These are phyloP conservation scores for Phytopythium ostracodes DNA, from an alignment of 352 stramenopile genomes.

Conservation along the genomic window DNA sequence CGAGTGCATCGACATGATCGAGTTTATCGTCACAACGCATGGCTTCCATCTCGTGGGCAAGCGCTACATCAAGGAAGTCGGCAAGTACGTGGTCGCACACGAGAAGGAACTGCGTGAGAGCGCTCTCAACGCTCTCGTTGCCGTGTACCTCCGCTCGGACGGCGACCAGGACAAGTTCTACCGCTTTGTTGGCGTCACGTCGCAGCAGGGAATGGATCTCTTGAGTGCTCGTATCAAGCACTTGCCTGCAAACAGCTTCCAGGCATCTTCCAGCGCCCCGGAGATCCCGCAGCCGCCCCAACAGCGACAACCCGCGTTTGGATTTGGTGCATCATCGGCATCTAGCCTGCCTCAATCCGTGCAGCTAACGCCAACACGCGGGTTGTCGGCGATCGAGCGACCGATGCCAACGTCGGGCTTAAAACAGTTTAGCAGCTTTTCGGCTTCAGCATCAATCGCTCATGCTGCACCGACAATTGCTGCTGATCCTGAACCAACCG, in stretches of 20 bases:
- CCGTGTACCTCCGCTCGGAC: conserved; percentile 66
- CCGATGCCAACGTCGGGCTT: conserved; percentile 23
- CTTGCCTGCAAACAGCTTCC: conserved; percentile 40
- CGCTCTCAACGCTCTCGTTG: conserved; percentile 62
- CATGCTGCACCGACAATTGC: neutral
- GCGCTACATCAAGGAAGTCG: conserved; percentile 74
- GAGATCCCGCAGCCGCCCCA: conserved; percentile 9
- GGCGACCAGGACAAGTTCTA: conserved; percentile 78
- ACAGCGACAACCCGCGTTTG: conserved; percentile 12
- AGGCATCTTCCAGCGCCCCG: neutral
- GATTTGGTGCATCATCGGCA: conserved; percentile 19
- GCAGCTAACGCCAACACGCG: conserved; percentile 8
- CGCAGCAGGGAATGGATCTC: conserved; percentile 80
- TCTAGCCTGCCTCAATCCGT: conserved; percentile 1
- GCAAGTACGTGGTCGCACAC: conserved; percentile 68
- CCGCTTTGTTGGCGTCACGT: conserved; percentile 62
- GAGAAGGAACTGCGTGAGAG: conserved; percentile 85
- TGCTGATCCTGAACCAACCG: conserved; percentile 1
- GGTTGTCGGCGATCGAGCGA: conserved; percentile 11
- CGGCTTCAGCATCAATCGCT: neutral
- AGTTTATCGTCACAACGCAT: conserved; percentile 65
- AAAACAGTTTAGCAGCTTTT: conserved; percentile 24
- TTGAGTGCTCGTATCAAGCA: conserved; percentile 74
- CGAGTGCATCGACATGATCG: conserved; percentile 79
- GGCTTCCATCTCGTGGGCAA: conserved; percentile 66